Base-by-base conservation (phyloP, 495 filamentous ascomycete species). In the Aspergillus wentii region DNA sequence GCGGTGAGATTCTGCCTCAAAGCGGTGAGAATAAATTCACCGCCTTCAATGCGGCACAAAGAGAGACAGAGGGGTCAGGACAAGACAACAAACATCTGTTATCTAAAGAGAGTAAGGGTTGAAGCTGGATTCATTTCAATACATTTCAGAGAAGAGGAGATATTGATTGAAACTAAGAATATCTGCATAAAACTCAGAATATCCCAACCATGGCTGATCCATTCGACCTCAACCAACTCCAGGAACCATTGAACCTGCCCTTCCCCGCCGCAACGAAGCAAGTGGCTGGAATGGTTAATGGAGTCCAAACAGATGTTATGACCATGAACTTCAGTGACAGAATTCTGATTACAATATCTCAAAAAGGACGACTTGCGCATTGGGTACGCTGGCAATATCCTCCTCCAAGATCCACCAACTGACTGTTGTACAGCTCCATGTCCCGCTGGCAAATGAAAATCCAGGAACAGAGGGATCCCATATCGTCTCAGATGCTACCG, bases 291-390 rank as follows among this genome's bases (percentile, higher is more conserved):
- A 44, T 67, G 19, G 72, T 95, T 25, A 68, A 80, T 46, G 82
- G 79, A 8, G 61, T 82, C 27, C 59, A 70, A 11, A 98, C 92
- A 3, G 79, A 87, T 48, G 79, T 86, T 30, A 79, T 76, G 33
- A 71, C 66, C 5, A 62, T 86, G 23, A 76, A 66, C 48, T 96
- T 97, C 66, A 79, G 83, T 8, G 92, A 98, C 70, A 94, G 87
- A 59, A 94, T 98, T 56, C 67, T 98, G 53, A 62, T 98, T 29
- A 95, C 88, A 0, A 75, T 98, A 41, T 85, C 85, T 3, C 91
- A 95, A 59, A 75, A 78, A 41, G 92, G 91, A 27, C 75, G 86
- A 46, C 66, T 96, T 23, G 83, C 86, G 7, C 92, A 97, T 67
- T 98, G 92, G 92, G 89, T 95, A 56, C 44, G 68, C 68, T 18